Evolutionary conservation across 805 yeast species (phyloP), one percentile per base, ranked within the genome.

Genomic region (Candida corydali): DNA sequence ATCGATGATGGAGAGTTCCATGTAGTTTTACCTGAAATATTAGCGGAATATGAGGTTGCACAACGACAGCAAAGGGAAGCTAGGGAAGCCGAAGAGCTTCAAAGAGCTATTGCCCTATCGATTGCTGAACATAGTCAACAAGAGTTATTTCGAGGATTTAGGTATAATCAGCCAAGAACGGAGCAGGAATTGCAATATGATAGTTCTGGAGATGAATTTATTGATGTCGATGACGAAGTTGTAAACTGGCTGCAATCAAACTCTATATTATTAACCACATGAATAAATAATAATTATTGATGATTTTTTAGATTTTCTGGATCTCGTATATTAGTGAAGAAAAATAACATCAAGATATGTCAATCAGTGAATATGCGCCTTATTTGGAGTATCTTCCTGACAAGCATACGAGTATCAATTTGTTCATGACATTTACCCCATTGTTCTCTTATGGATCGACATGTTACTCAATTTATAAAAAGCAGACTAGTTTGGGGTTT

Each of bases 391-490:
- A 37, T 18, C 31, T 43, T 11, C 47, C 47, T 4, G 44, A 40
- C 24, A 10, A 40, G 11, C 82, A 76, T 49, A 66, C 76, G 24
- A 61, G 79, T 17, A 75, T 80, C 32, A 82, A 83, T 45, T 69
- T 78, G 45, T 59, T 82, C 52, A 78, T 88, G 54, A 75, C 87
- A 20, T 75, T 85, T 51, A 83, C 96, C 0, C 97, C 97, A 2
- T 57, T 88, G 29, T 72, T 89, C 42, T 85, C 96, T 5, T 88
- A 89, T 53, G 95, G 95, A 2, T 76, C 93, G 11, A 87, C 96
- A 1, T 75, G 88, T 24, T 65, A 76, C 32, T 70, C 83, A 44
- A 87, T 88, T 10, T 72, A 78, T 49, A 65, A 70, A 32, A 72
- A 75, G 23, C 65, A 79, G 52, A 73, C 88, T 0, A 75, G 91